These are phyloP conservation scores for Solanum appendiculatum DNA, from an alignment of 257 asterid genomes.

Conservation along the genomic window DNA sequence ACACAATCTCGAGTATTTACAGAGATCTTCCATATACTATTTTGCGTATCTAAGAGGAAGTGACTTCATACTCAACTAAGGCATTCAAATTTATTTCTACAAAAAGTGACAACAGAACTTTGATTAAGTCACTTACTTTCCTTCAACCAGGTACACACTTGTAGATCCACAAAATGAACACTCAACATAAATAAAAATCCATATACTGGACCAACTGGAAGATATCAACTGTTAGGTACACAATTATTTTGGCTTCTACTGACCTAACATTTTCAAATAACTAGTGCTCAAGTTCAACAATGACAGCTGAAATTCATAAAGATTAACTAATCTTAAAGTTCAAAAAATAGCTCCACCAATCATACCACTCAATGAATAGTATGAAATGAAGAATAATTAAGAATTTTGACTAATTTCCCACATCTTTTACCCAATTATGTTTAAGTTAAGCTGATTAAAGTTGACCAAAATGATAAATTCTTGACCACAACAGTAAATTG, in stretches of 20 bases:
- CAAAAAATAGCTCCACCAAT: neutral
- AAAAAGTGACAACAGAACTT: neutral
- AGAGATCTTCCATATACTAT: neutral
- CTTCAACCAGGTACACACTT: neutral
- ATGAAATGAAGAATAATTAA: neutral
- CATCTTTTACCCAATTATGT: neutral
- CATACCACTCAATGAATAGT: neutral
- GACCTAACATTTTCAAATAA: neutral
- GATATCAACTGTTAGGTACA: neutral
- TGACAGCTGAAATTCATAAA: neutral
- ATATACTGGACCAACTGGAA: neutral
- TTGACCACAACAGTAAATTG: neutral
- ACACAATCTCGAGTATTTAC: neutral
- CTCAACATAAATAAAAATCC: neutral
- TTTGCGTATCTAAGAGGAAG: neutral
- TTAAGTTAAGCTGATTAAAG: neutral
- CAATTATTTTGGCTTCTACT: neutral
- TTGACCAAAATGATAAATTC: neutral
- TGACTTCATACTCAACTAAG: neutral
- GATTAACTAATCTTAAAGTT: neutral
- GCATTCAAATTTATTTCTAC: neutral
- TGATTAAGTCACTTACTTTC: neutral
- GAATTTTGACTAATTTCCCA: neutral
- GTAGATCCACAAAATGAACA: neutral
- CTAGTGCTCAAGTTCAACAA: neutral